Conservation (phyloP, 1,139 yeast genomes). For the Hemisphaericaspora subhashii region DNA sequence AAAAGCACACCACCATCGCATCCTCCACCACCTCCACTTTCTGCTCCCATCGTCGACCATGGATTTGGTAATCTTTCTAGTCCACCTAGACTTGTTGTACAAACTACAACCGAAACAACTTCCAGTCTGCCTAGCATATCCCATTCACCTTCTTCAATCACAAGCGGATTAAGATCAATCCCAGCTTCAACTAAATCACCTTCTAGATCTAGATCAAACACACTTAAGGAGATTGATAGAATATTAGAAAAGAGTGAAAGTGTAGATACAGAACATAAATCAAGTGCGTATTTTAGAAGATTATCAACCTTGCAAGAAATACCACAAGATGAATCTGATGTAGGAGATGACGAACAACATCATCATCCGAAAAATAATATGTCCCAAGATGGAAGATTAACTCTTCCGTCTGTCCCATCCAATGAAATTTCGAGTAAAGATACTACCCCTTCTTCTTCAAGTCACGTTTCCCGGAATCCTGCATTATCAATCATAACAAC, state of each 20-base stretch:
- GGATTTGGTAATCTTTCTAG: background rate
- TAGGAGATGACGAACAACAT: constrained; percentile 2
- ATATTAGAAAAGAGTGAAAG: constrained; percentile 41
- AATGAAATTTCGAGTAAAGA: constrained; percentile 8
- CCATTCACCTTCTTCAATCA: constrained; percentile 4
- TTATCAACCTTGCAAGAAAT: constrained; percentile 68
- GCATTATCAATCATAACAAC: constrained; percentile 3
- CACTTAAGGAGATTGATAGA: constrained; percentile 40
- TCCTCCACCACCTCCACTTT: constrained; percentile 14
- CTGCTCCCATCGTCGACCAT: background rate
- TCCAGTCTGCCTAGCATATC: constrained; percentile 11
- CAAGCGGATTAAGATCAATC: background rate
- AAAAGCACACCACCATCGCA: constrained; percentile 18
- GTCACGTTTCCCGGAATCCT: background rate
- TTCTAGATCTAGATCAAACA: constrained; percentile 39
- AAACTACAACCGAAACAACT: constrained; percentile 12
- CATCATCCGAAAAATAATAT: background rate
- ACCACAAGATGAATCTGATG: constrained; percentile 33
- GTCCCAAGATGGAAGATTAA: background rate
- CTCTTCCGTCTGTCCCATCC: constrained; percentile 1
- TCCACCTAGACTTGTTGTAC: constrained; percentile 1
- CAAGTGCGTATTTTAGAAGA: constrained; percentile 70
- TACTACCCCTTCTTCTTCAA: constrained; percentile 4
- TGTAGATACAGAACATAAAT: constrained; percentile 48
- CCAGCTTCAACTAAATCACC: constrained; percentile 13